Evolutionary conservation across 2,329 filamentous ascomycete species (phyloP), one percentile per base, ranked within the genome.

Genomic region (Nannizziopsis barbatae): DNA sequence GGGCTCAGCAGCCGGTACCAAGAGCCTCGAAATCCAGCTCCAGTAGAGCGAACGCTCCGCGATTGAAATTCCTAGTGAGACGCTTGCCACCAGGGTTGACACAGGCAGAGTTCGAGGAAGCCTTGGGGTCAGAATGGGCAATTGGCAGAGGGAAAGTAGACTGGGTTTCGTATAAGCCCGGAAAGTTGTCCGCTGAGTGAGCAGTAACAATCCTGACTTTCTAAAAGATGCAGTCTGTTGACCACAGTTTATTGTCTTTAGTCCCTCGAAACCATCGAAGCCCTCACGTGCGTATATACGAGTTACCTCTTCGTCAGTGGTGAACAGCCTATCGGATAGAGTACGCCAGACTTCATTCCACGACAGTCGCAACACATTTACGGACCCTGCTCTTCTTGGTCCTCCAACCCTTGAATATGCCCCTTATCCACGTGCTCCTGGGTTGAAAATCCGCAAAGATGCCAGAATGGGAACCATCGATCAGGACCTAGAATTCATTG

Each of bases 401-500:
- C 85, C 84, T 1, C 89, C 92, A 0, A 76, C 77, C 4, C 72
- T 95, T 42, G 89, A 95, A 60, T 86, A 86, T 59, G 80, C 89
- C 14, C 78, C 84, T 1, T 94, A 89, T 68, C 86, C 86, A 56
- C 89, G 89, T 59, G 77, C 87, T 1, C 87, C 90, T 1, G 79
- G 78, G 51, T 77, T 75, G 32, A 86, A 86, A 63, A 78, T 79
- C 43, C 81, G 87, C 31, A 78, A 80, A 47, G 92, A 98, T 70
- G 80, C 81, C 46, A 81, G 89, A 11, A 86, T 95, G 63, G 92
- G 90, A 46, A 95, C 88, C 2, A 96, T 98, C 56, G 92, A 98
- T 59, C 88, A 95, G 62, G 92, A 98, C 60, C 81, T 86, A 0
- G 92, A 96, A 58, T 98, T 95, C 58, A 93, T 95, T 71, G 80